Percentiles rank a stretch among this genome's conserved stretches.
These are phyloP conservation scores for Plasmodium inui DNA, from an alignment of 169 alveolate species.

Conservation along the genomic window DNA sequence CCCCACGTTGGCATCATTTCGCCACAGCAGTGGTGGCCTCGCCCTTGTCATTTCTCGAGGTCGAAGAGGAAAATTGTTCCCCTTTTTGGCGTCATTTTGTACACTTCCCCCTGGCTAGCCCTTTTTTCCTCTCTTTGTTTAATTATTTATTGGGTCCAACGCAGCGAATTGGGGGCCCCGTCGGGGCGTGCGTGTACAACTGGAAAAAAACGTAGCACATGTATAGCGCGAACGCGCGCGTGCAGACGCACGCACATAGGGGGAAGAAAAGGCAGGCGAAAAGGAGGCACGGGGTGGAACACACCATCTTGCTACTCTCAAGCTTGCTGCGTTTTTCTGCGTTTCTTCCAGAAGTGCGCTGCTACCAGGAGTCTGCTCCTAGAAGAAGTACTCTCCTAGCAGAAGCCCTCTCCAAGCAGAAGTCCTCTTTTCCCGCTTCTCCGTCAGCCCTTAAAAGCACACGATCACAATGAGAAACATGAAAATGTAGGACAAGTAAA, in stretches of 20 bases:
- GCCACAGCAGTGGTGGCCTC: background rate
- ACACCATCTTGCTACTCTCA: background rate
- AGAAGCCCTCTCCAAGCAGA: too few relatives aligned
- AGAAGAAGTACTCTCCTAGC: background rate
- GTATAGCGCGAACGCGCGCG: background rate
- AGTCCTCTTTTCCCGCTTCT: background rate
- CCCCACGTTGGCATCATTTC: background rate
- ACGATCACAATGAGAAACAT: slow-evolving; percentile 19
- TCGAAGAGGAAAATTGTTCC: too few relatives aligned
- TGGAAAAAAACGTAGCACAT: background rate
- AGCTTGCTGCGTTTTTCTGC: background rate
- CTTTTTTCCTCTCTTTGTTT: background rate
- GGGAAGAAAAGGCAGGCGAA: background rate
- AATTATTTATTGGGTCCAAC: background rate
- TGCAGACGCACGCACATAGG: background rate
- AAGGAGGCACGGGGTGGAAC: background rate
- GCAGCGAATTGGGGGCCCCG: background rate
- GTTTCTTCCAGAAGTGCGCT: background rate
- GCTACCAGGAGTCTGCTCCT: background rate
- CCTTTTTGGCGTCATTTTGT: background rate
- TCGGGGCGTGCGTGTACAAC: background rate
- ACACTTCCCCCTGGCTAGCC: background rate
- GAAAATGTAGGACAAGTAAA: slow-evolving; percentile 55
- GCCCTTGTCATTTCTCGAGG: background rate
- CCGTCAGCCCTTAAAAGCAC: background rate